Base-by-base conservation (phyloP, 1,284 basidiomycete species). In the Pascua guehoae region DNA sequence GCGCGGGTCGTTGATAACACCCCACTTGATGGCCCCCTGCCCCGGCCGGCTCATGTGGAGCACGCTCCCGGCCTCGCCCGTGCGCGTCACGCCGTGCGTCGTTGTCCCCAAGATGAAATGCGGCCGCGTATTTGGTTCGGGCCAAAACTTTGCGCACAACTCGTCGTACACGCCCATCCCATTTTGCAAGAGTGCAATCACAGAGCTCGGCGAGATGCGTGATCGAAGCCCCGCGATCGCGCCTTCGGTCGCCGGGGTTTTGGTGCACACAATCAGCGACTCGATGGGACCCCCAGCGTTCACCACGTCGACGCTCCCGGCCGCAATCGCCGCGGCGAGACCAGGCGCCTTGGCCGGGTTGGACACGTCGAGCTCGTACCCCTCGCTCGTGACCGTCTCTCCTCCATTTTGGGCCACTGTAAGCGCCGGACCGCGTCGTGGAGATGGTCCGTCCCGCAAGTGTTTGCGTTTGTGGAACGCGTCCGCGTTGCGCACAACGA, bases 151-250 rank as follows among this genome's bases (percentile, higher is more conserved):
- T 14, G 79, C 73, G 45, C 90, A 74, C 52, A 97, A 80, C 60
- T 85, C 78, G 67, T 98, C 93, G 74, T 93, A 88, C 14, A 95
- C 80, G 15, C 92, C 94, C 86, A 96, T 82, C 80, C 73, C 94
- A 73, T 97, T 97, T 71, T 96, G 90, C 50, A 96, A 76, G 8
- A 98, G 83, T 1, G 95, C 88, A 62, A 98, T 85, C 32, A 93
- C 96, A 46, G 87, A 88, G 52, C 82, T 74, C 0, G 82, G 75
- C 5, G 82, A 81, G 36, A 97, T 76, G 17, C 91, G 84, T 10
- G 83, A 83, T 7, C 83, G 74, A 49, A 98, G 81, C 4, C 77
- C 70, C 24, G 79, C 75, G 38, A 98, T 69, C 4, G 87, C 86
- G 1, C 72, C 64, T 0, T 86, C 50, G 0, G 88, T 88, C 12